phyloP scores from a whole-genome alignment of 345 rosid genomes.

The Boechera retrofracta region DNA sequence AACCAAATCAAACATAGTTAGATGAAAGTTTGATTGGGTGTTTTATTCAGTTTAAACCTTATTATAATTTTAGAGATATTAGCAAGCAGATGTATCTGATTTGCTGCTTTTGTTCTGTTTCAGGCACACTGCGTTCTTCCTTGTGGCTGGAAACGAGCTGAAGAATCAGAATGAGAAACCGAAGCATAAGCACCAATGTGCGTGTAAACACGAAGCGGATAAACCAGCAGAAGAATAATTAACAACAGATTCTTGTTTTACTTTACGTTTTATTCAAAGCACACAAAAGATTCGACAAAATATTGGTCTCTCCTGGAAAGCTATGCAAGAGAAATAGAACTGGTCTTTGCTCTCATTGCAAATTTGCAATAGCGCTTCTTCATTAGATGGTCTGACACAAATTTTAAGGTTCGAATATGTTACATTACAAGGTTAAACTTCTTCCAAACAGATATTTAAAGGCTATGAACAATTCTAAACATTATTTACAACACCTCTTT shows the following conservation, averaged over 20 bases:
- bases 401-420: constrained; percentile 14
- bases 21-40: constrained; percentile 7
- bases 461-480: not conserved
- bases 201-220: constrained; percentile 57
- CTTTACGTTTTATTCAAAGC: not conserved
- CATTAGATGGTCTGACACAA: not conserved
- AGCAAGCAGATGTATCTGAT: not conserved
- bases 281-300: not conserved
- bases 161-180: constrained; percentile 53
- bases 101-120: constrained; percentile 6
- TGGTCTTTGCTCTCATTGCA: not conserved
- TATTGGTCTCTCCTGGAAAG: not conserved
- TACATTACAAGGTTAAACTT: not conserved
- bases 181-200: constrained; percentile 41
- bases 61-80: not conserved
- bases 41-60: not conserved
- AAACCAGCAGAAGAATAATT: constrained; percentile 48
- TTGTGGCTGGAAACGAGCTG: constrained; percentile 90
- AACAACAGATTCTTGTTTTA: constrained; percentile 18
- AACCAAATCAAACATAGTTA: not conserved
- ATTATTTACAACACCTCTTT: not conserved
- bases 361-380: constrained; percentile 1
- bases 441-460: not conserved
- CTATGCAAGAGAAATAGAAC: constrained; percentile 8
- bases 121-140: constrained; percentile 94